A percentile compares a stretch with the other conserved stretches of the same genome.
Evolutionary conservation across 495 filamentous ascomycete species (phyloP).

Genomic region (Cudoniella acicularis): DNA sequence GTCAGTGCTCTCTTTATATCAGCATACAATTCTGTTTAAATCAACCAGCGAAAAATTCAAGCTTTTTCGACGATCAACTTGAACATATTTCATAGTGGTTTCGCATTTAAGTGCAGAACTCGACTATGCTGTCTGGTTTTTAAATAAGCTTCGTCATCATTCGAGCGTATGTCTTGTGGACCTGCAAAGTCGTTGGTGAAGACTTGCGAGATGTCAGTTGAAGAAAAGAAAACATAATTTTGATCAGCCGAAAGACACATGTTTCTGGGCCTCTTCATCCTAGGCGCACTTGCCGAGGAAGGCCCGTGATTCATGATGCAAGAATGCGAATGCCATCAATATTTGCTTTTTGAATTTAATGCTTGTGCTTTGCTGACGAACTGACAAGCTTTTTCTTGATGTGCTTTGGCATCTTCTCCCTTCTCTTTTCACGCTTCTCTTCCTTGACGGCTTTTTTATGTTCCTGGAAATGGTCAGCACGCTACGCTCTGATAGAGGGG

Average conservation of each 20-base stretch:
- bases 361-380: constrained; percentile 24
- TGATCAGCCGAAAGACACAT: not conserved
- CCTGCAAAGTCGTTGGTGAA: no score
- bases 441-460: constrained; percentile 93
- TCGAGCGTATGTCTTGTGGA: constrained; percentile 18
- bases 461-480: constrained; percentile 37
- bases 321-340: not conserved
- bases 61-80: constrained; percentile 30
- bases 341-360: constrained; percentile 20
- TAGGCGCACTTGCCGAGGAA: not conserved
- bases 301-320: not conserved
- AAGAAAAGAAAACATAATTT: not conserved
- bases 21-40: constrained; percentile 27
- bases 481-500: not conserved
- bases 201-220: no score
- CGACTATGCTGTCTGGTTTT: constrained; percentile 4
- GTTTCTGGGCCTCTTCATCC: not conserved
- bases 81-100: constrained; percentile 30
- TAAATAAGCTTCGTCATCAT: constrained; percentile 34
- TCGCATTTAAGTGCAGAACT: constrained; percentile 17
- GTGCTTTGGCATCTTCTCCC: constrained; percentile 94
- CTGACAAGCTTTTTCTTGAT: constrained; percentile 76
- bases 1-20: constrained; percentile 55
- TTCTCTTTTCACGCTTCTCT: constrained; percentile 84
- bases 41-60: not conserved